A percentile compares a stretch with the other conserved stretches of the same genome.
Conservation (phyloP, 495 filamentous ascomycete genomes). For the Daldinia caldariorum region DNA sequence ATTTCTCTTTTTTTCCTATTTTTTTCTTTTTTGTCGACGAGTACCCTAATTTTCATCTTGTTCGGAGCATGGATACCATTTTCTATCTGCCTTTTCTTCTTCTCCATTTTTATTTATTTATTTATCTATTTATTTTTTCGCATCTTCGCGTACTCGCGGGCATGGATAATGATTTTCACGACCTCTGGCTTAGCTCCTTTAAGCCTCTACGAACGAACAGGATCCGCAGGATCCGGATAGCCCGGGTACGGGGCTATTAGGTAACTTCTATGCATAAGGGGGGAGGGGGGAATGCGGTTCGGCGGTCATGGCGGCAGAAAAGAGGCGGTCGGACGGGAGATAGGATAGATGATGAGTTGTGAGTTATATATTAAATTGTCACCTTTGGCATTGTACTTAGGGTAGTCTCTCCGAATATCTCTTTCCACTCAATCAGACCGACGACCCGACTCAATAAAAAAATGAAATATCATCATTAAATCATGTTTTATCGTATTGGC, state of each 20-base stretch:
- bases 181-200: constrained; percentile 8
- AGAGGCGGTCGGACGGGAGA: neutral
- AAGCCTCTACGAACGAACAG: neutral
- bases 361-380: constrained; percentile 22
- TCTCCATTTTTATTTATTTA: neutral
- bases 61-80: constrained; percentile 20
- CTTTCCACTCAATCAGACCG: constrained; percentile 10
- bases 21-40: neutral
- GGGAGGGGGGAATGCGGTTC: neutral
- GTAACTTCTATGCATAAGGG: constrained; percentile 10
- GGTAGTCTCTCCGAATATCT: constrained; percentile 2
- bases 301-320: neutral
- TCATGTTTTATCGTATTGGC: neutral
- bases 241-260: neutral
- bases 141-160: neutral
- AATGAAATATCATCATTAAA: neutral
- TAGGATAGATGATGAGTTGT: constrained; percentile 8
- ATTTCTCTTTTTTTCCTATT: constrained; percentile 8
- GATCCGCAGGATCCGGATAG: neutral
- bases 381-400: neutral
- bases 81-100: neutral
- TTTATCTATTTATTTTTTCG: neutral
- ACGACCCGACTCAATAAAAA: constrained; percentile 6
- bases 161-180: constrained; percentile 22
- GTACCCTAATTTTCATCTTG: neutral